Percentiles rank a stretch among this genome's conserved stretches.
These are phyloP conservation scores for Pelargonium fulgidum DNA, from an alignment of 441 rosid genomes.

Conservation along the genomic window DNA sequence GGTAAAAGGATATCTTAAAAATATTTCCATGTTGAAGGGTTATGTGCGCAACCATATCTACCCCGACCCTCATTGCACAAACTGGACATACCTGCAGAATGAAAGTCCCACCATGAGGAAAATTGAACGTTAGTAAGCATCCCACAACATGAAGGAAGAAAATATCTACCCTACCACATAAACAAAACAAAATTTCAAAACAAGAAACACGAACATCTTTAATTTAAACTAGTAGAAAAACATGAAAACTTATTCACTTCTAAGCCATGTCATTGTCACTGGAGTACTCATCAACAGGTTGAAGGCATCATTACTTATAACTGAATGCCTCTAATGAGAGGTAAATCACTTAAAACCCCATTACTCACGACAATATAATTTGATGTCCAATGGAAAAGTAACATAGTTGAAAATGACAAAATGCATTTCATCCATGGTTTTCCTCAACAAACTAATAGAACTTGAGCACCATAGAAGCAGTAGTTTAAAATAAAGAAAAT, in stretches of 20 bases:
- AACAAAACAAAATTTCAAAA: slow-evolving; percentile 15
- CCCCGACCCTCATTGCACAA: slow-evolving; percentile 76
- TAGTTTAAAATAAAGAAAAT: neutral
- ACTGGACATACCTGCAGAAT: slow-evolving; percentile 81
- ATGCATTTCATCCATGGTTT: neutral
- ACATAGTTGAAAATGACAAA: neutral
- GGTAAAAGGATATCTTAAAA: slow-evolving; percentile 76
- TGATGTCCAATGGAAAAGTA: neutral
- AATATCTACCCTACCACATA: neutral
- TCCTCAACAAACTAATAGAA: neutral
- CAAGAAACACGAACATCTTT: slow-evolving; percentile 1
- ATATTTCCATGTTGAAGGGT: slow-evolving; percentile 81
- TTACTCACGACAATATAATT: neutral
- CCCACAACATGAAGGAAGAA: slow-evolving; percentile 2
- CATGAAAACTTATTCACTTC: neutral
- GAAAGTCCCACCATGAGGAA: slow-evolving; percentile 21
- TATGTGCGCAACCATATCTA: slow-evolving; percentile 93
- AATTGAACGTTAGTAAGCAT: slow-evolving; percentile 3
- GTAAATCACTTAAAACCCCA: neutral
- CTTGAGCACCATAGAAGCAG: neutral
- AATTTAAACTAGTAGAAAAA: neutral
- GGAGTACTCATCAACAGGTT: neutral
- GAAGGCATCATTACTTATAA: neutral
- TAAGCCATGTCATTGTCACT: neutral
- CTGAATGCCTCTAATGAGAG: neutral